A percentile compares a stretch with the other conserved stretches of the same genome.
phyloP scores from a whole-genome alignment of 2,329 filamentous ascomycete genomes.

The Fusarium domesticum region DNA sequence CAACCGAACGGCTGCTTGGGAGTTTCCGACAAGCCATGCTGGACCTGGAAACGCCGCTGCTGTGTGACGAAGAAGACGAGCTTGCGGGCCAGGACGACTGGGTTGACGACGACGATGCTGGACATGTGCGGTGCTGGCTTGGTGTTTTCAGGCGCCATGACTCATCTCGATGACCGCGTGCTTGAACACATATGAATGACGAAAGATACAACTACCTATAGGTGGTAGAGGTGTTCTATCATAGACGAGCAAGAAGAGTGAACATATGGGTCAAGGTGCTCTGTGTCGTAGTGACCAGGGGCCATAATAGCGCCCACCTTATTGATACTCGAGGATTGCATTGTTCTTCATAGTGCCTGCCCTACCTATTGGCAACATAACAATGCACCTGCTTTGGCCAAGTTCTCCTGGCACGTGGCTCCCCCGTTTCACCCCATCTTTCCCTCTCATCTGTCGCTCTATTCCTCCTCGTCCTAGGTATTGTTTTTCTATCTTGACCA shows the following conservation, averaged over 20 bases:
- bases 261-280: no score
- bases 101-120: constrained; percentile 51
- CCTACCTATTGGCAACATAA: not conserved
- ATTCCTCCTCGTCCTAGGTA: not conserved
- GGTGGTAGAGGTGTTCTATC: no score
- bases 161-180: constrained; percentile 13
- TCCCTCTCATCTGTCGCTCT: not conserved
- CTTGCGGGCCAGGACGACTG: constrained; percentile 72
- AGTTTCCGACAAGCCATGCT: constrained; percentile 63
- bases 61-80: constrained; percentile 57
- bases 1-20: constrained; percentile 58
- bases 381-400: not conserved
- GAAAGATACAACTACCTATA: not conserved
- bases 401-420: not conserved
- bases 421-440: not conserved
- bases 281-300: no score
- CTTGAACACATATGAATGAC: constrained; percentile 1
- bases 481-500: not conserved
- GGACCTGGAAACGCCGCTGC: constrained; percentile 43
- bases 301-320: no score
- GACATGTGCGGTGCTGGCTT: constrained; percentile 65
- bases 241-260: no score
- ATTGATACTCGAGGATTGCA: no score
- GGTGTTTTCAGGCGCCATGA: constrained; percentile 52
- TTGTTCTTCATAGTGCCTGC: no score